Percentiles rank a stretch among this genome's conserved stretches.
These are phyloP conservation scores for Backusella westeae DNA, from an alignment of 192 early-diverging fungal genomes.

Conservation along the genomic window DNA sequence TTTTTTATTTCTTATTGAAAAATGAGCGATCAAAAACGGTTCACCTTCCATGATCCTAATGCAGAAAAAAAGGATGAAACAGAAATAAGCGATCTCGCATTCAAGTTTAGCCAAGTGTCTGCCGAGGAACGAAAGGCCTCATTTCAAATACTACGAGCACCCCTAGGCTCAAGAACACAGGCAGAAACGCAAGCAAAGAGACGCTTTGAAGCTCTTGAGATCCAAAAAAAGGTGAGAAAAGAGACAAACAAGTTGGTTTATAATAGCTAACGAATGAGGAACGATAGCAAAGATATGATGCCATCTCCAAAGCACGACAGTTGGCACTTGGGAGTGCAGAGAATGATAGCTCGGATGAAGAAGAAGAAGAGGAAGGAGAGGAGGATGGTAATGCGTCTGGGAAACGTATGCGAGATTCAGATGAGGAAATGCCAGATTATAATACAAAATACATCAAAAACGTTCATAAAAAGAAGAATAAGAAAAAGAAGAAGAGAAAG, in stretches of 20 bases:
- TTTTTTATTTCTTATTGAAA: neutral
- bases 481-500: slow-evolving; percentile 29
- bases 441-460: slow-evolving; percentile 4
- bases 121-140: slow-evolving; percentile 15
- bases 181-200: slow-evolving; percentile 18
- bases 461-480: slow-evolving; percentile 27
- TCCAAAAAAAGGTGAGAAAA: slow-evolving; percentile 9
- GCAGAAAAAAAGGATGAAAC: slow-evolving; percentile 16
- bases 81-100: slow-evolving; percentile 12
- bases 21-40: neutral
- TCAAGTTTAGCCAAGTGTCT: slow-evolving; percentile 11
- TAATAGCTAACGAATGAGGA: neutral
- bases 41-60: neutral
- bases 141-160: slow-evolving; percentile 10
- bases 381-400: neutral
- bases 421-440: slow-evolving; percentile 10
- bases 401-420: slow-evolving; percentile 4
- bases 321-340: neutral
- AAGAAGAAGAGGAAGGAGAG: neutral
- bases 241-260: neutral
- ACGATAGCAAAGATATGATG: neutral
- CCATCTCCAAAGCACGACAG: slow-evolving; percentile 6
- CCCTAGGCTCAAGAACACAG: slow-evolving; percentile 1
- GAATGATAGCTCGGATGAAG: slow-evolving; percentile 4
- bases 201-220: slow-evolving; percentile 18